Base-by-base conservation (phyloP, 371 early-diverging fungal genomes). In the Mortierella polycephala region DNA sequence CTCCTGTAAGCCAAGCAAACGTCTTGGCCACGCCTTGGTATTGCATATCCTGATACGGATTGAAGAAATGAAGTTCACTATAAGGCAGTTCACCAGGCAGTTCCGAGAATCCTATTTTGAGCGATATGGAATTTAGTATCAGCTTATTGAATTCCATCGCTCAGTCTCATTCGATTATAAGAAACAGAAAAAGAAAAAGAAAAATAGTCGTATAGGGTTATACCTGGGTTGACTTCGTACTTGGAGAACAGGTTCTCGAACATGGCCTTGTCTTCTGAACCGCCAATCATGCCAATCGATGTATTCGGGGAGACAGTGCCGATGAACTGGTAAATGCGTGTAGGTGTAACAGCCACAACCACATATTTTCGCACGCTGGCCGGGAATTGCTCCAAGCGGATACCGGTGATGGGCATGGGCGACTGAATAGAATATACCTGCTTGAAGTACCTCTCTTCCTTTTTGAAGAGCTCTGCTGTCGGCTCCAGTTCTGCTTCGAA, bases 401-500 rank as follows among this genome's bases (percentile, higher is more conserved):
- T 75, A 10, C 96, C 96, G 9, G 88, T 85, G 53, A 97, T 90
- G 5, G 94, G 92, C 82, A 90, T 87, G 30, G 85, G 86, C 64
- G 85, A 81, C 57, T 83, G 84, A n/a, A 92, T 76, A 14, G 87
- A 84, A 47, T 85, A 89, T 11, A 95, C 89, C 74, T 92, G 93
- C 67, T 86, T 85, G 50, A 92, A 85, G 37, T 91, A 91, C 60
- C 88, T 86, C 60, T 96, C 96, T 74, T 94, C 93, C 60, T 88
- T 87, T 76, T 92, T 90, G 82, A 94, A 93, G 40, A 90, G 90
- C 18, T 94, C 96, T 49, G 94, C 95, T 3, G 89, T 87, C 0
- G 96, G 92, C 62, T 92, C 91, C 42, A 97, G 82, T 64, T 92
- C 94, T 5, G 94, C 90, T 69, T 97, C 98, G 75, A 87, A 95